Conservation (phyloP, 768 basidiomycete species). For the Russula brevipes region DNA sequence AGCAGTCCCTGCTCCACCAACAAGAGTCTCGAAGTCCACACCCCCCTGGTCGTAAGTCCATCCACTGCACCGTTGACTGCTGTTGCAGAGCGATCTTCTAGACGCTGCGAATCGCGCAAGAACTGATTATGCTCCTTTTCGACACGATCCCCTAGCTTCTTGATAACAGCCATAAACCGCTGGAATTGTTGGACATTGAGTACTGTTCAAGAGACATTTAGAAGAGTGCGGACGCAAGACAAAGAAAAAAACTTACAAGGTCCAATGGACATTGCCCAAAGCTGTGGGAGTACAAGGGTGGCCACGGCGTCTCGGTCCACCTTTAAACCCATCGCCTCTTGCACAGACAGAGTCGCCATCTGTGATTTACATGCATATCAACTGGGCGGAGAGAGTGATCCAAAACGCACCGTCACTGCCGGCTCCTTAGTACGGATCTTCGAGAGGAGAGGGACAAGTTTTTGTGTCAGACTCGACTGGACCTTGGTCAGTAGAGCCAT, state of each 20-base stretch:
- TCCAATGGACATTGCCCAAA: slow-evolving; percentile 96
- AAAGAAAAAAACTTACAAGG: slow-evolving; percentile 46
- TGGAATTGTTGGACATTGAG: slow-evolving; percentile 84
- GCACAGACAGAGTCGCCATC: slow-evolving; percentile 86
- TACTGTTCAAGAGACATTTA: slow-evolving; percentile 40
- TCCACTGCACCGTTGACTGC: slow-evolving; percentile 35
- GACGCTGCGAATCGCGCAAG: slow-evolving; percentile 84
- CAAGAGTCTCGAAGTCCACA: slow-evolving; percentile 84
- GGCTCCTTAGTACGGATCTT: slow-evolving; percentile 97
- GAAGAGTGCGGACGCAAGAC: slow-evolving; percentile 10
- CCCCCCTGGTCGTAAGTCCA: slow-evolving; percentile 38
- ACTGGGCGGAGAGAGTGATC: not conserved
- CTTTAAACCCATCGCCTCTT: slow-evolving; percentile 95
- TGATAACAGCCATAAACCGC: slow-evolving; percentile 84
- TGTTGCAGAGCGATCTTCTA: slow-evolving; percentile 70
- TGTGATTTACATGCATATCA: slow-evolving; percentile 29
- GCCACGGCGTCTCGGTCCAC: slow-evolving; percentile 84
- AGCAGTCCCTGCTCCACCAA: slow-evolving; percentile 50
- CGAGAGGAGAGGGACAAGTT: slow-evolving; percentile 87
- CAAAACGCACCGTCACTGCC: slow-evolving; percentile 74
- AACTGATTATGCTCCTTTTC: slow-evolving; percentile 91
- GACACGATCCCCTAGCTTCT: slow-evolving; percentile 75
- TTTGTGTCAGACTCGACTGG: slow-evolving; percentile 84
- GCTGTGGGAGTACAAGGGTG: slow-evolving; percentile 53
- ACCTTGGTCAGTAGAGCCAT: not conserved